Conservation (phyloP, 441 rosid genomes). For the Flueggea neowawraea region DNA sequence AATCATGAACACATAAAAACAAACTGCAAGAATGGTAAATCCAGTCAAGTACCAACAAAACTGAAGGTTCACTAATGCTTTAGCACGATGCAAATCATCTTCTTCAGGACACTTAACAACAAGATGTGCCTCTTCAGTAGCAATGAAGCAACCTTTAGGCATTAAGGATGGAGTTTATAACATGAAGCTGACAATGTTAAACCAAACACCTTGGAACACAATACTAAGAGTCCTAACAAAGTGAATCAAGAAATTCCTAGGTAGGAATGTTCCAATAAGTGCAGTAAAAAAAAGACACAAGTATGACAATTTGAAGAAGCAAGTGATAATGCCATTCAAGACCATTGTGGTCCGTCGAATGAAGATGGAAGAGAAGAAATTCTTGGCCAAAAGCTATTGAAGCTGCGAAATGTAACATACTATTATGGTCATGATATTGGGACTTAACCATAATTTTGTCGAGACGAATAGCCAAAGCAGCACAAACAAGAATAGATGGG, state of each 20-base stretch:
- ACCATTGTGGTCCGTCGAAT: slow-evolving; percentile 57
- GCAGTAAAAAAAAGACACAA: slow-evolving; percentile 39
- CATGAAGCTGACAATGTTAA: slow-evolving; percentile 52
- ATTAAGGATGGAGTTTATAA: slow-evolving; percentile 47
- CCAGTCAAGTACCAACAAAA: too few relatives aligned
- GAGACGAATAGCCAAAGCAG: too few relatives aligned
- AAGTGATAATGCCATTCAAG: slow-evolving; percentile 66
- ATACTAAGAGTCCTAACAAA: slow-evolving; percentile 52
- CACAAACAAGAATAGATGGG: too few relatives aligned
- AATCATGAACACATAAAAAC: too few relatives aligned
- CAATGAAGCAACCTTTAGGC: too few relatives aligned
- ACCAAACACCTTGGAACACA: slow-evolving; percentile 62
- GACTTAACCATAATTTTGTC: too few relatives aligned
- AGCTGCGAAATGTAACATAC: slow-evolving; percentile 37
- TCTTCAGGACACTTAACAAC: too few relatives aligned
- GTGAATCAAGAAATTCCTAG: slow-evolving; percentile 51
- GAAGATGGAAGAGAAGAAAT: slow-evolving; percentile 57
- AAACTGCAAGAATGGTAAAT: too few relatives aligned
- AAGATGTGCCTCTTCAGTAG: too few relatives aligned
- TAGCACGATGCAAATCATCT: too few relatives aligned
- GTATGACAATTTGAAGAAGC: slow-evolving; percentile 40
- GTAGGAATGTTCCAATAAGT: slow-evolving; percentile 39
- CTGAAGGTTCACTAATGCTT: too few relatives aligned
- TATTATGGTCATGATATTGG: neutral
- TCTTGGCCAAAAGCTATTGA: slow-evolving; percentile 51